Percentiles rank a stretch among this genome's conserved stretches.
Evolutionary conservation across 768 basidiomycete species (phyloP).

Genomic region (Zangia roseola): DNA sequence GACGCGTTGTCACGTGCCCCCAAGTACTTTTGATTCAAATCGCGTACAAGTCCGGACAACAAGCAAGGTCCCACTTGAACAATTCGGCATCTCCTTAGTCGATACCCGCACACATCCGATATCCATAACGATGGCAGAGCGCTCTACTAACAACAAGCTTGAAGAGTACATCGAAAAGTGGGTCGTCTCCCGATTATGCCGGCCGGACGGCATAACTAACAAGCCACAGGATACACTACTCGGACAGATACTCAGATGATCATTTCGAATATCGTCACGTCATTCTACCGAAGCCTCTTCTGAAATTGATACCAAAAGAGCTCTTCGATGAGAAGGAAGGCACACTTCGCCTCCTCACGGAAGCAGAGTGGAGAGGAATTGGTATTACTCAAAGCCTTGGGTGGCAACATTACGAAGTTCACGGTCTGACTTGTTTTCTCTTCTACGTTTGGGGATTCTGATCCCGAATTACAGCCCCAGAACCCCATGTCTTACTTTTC

Average conservation of each 20-base stretch:
- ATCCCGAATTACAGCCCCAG: slow-evolving; percentile 58
- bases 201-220: slow-evolving; percentile 17
- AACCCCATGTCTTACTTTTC: slow-evolving; percentile 93
- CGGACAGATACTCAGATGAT: slow-evolving; percentile 91
- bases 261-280: slow-evolving; percentile 95
- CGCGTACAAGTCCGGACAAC: background rate
- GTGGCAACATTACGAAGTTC: slow-evolving; percentile 98
- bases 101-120: slow-evolving; percentile 12
- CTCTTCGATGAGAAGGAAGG: slow-evolving; percentile 79
- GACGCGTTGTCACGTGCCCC: slow-evolving; percentile 29
- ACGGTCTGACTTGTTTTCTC: slow-evolving; percentile 51
- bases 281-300: slow-evolving; percentile 90
- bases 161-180: slow-evolving; percentile 83
- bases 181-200: slow-evolving; percentile 16
- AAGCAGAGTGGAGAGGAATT: slow-evolving; percentile 94
- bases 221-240: slow-evolving; percentile 74
- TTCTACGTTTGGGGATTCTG: slow-evolving; percentile 8
- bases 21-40: slow-evolving; percentile 1
- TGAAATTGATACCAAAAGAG: slow-evolving; percentile 89
- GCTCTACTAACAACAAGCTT: slow-evolving; percentile 48
- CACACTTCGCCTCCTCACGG: slow-evolving; percentile 76
- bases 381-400: slow-evolving; percentile 95
- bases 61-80: background rate
- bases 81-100: background rate
- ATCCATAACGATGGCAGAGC: slow-evolving; percentile 25